Conservation (phyloP, 1,139 yeast species). For the Diutina rugosa region DNA sequence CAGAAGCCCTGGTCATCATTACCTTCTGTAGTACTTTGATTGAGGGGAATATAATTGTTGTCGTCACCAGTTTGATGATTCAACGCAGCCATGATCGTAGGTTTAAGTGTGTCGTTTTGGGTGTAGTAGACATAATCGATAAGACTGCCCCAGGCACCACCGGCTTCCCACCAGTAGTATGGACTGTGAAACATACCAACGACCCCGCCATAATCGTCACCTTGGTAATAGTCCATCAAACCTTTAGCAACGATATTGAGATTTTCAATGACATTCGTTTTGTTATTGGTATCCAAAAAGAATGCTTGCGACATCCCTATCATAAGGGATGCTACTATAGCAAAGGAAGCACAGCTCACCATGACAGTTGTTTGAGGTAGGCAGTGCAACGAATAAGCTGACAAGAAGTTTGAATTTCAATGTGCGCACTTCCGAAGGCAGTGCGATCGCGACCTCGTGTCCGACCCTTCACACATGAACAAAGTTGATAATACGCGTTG, state of each 20-base stretch:
- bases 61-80: neutral
- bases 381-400: neutral
- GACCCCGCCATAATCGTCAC: slow-evolving; percentile 2
- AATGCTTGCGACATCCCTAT: neutral
- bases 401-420: neutral
- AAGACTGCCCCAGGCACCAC: slow-evolving; percentile 1
- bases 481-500: neutral
- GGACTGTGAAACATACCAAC: slow-evolving; percentile 2
- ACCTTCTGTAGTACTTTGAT: slow-evolving; percentile 4
- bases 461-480: neutral
- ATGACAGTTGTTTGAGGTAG: neutral
- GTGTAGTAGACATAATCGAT: neutral
- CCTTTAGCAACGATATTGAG: neutral
- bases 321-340: neutral
- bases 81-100: slow-evolving; percentile 1
- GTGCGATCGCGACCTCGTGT: neutral
- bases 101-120: neutral
- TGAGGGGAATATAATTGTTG: slow-evolving; percentile 3
- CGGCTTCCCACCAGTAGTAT: slow-evolving; percentile 4
- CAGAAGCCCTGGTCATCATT: slow-evolving; percentile 6
- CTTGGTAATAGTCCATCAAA: slow-evolving; percentile 2
- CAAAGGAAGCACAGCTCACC: neutral
- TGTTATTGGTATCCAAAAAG: neutral
- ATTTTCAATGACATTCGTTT: neutral
- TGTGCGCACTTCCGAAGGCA: neutral